Base-by-base conservation (phyloP, 2,329 filamentous ascomycete species). In the Neoscytalidium dimidiatum region DNA sequence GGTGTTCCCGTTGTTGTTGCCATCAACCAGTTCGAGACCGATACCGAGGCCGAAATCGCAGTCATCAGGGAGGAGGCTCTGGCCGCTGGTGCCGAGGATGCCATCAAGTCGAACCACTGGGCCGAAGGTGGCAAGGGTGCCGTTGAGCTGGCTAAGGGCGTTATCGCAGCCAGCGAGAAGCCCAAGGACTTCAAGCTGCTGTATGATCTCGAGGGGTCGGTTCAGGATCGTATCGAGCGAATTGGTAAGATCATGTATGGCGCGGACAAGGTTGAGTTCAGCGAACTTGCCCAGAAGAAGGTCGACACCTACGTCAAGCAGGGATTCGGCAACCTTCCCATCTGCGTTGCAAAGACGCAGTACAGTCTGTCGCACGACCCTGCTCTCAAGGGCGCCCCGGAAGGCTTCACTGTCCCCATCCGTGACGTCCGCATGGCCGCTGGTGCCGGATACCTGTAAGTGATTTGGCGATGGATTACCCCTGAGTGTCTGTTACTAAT, bases 261-360 rank as follows among this genome's bases (percentile, higher is more conserved):
- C 66, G 95, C 95, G 11, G 88, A 85, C 3, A 88, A 87, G 66
- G 93, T 98, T 67, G 92, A 97, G 80, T 95, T 99, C 80, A 96
- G 91, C 76, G 93, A 97, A 77, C 85, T 95, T 60, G 95, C 95
- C 0, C 92, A 96, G 82, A 92, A 93, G 82, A 98, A 99, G 87
- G 91, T 98, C 69, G 94, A 97, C 75, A 94, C 90, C 7, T 99
- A 98, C 80, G 94, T 91, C 33, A 88, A 88, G 75, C 95, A 98
- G 79, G 95, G 95, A 51, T 96, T 94, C 73, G 91, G 90, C 23
- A 92, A 97, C 78, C 83, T 99, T 69, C 95, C 95, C 38, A 97
- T 98, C 74, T 99, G 95, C 78, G 87, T 98, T 69, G 95, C 95
- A 68, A 99, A 99, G 88, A 99, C 95, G 14, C 95, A 99, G 79